Evolutionary conservation across 1,284 basidiomycete genomes (phyloP).

Genomic region (Apiotrichum domesticum): DNA sequence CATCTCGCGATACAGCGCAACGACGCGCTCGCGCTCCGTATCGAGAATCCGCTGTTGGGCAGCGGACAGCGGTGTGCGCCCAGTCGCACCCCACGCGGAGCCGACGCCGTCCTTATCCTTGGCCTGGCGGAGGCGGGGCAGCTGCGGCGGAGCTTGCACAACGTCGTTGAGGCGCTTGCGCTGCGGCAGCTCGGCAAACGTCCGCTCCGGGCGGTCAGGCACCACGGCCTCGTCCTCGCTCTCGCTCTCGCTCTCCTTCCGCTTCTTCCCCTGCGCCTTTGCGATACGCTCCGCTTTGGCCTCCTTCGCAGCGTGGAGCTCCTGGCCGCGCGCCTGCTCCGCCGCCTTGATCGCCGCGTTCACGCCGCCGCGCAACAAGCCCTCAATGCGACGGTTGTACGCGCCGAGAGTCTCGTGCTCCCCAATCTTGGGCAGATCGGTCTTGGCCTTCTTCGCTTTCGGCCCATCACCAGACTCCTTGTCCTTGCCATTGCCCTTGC

Average conservation of each 20-base stretch:
- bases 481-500: conserved; percentile 1
- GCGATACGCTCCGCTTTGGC: conserved; percentile 24
- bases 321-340: conserved; percentile 22
- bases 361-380: conserved; percentile 36
- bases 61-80: conserved; percentile 33
- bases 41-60: conserved; percentile 43
- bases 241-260: neutral
- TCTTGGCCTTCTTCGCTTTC: neutral
- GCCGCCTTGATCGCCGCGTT: conserved; percentile 41
- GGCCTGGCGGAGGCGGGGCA: conserved; percentile 19
- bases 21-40: conserved; percentile 40
- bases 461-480: neutral
- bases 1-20: conserved; percentile 33
- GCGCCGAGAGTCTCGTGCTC: conserved; percentile 32
- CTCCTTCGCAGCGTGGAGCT: conserved; percentile 18
- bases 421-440: conserved; percentile 22
- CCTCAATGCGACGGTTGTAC: conserved; percentile 44
- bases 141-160: conserved; percentile 24
- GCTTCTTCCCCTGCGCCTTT: conserved; percentile 11
- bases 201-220: conserved; percentile 4
- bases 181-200: conserved; percentile 12
- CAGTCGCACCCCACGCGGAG: neutral
- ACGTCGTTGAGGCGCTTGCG: conserved; percentile 21
- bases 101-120: neutral
- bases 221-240: neutral